Base-by-base conservation (phyloP, 441 rosid species). In the Geranium incanum region DNA sequence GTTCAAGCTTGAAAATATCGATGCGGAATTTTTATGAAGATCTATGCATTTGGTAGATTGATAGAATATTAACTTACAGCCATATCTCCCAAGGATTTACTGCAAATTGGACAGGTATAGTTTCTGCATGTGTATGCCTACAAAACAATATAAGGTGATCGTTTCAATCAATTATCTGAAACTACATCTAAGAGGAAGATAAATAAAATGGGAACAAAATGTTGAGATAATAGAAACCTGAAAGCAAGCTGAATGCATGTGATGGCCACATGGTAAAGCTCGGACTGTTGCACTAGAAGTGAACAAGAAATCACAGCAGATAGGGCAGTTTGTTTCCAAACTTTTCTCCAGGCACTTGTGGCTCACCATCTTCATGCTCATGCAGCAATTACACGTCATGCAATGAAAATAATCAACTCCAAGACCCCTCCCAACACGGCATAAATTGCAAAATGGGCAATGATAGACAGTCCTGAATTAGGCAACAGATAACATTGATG, bases 61-160 rank as follows among this genome's bases (percentile, higher is more conserved):
- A 8, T 12, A 45, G 12, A 6, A 45, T 45, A 13, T 45, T 9
- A 45, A 45, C 89, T 76, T 87, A 89, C 95, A 73, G 89, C 87
- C 95, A 89, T 89, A 81, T 89, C 92, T 71, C 95, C 95, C 81
- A 89, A 64, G 13, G 95, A 89, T 77, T 87, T 89, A 87, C 95
- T 85, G 75, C 95, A 89, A 62, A 89, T 84, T 21, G 95, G 92
- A 68, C 95, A 89, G 76, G 78, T 79, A 74, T 89, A 89, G 76
- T 87, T 92, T 68, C 90, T 87, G 84, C 89, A 86, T 15, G 95
- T 88, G 74, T 89, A 89, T 52, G 92, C 92, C 95, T 89, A 81
- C 36, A 68, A 78, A 3, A 74, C 73, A 50, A 28, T 28, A 28
- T 28, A 45, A 45, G 52, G 52, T 45, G 52, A 45, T 45, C 13